phyloP scores from a whole-genome alignment of 148 eudicot genomes.

The Linanthus parryae region DNA sequence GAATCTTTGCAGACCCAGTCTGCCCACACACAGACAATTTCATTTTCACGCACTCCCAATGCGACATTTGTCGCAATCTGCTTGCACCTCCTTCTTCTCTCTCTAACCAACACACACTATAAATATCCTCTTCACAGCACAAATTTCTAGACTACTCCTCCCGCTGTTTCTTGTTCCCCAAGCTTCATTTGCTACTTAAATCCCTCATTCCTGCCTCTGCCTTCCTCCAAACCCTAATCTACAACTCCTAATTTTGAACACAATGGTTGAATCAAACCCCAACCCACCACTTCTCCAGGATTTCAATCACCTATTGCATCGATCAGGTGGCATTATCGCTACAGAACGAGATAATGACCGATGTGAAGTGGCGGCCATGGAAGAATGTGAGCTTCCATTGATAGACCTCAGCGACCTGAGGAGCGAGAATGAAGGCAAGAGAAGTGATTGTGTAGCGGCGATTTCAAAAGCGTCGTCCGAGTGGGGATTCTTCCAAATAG shows the following conservation, averaged over 20 bases:
- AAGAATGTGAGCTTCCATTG: constrained; percentile 30
- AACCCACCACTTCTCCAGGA: constrained; percentile 24
- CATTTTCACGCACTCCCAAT: background rate
- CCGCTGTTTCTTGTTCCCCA: background rate
- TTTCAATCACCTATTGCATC: constrained; percentile 7
- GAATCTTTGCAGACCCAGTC: background rate
- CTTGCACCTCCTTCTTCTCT: constrained; percentile 2
- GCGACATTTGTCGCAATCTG: constrained; percentile 23
- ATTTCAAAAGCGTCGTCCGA: constrained; percentile 31
- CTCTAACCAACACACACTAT: background rate
- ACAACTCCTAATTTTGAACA: background rate
- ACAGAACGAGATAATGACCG: background rate
- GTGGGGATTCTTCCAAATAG: constrained; percentile 42
- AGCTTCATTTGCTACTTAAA: too few species aligned
- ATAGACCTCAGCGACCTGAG: constrained; percentile 23
- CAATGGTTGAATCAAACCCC: constrained; percentile 21
- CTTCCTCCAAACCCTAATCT: background rate
- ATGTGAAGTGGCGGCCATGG: constrained; percentile 1
- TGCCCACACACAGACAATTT: background rate
- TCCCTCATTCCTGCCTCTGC: background rate
- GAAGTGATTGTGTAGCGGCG: constrained; percentile 7
- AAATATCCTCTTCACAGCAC: background rate
- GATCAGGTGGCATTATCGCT: background rate
- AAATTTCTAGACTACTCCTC: background rate
- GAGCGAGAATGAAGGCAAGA: constrained; percentile 11